Conservation (phyloP, 257 asterid species). For the Salvia splendens region DNA sequence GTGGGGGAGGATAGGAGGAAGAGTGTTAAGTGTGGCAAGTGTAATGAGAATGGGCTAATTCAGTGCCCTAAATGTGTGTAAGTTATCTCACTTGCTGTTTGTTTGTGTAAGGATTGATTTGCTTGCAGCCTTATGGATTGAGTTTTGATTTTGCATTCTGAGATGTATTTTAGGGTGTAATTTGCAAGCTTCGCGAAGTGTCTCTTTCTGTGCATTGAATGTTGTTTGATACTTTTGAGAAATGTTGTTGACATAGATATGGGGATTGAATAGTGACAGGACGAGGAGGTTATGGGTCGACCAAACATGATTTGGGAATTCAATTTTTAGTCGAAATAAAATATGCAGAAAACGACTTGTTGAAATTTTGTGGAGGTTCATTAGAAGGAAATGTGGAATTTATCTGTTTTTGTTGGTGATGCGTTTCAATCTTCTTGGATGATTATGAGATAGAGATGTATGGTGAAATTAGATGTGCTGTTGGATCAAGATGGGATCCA, state of each 20-base stretch:
- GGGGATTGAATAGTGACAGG: constrained; percentile 4
- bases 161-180: background rate
- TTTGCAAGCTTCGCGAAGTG: background rate
- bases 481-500: too few relatives aligned
- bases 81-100: background rate
- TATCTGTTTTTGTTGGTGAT: too few relatives aligned
- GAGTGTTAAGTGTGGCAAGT: constrained; percentile 65
- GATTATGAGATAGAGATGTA: too few relatives aligned
- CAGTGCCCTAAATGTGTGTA: constrained; percentile 73
- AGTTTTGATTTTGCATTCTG: constrained; percentile 6
- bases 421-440: too few relatives aligned
- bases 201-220: background rate
- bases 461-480: too few relatives aligned
- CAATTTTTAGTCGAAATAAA: background rate
- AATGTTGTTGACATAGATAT: background rate
- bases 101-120: background rate
- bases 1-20: constrained; percentile 63
- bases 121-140: background rate
- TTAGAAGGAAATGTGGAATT: too few relatives aligned
- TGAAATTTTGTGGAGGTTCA: too few relatives aligned
- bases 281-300: constrained; percentile 9
- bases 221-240: constrained; percentile 6
- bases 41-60: constrained; percentile 92
- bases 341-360: constrained; percentile 5
- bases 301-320: background rate